Evolutionary conservation across 148 eudicot species (phyloP).

Genomic region (Camellia granthamiana): DNA sequence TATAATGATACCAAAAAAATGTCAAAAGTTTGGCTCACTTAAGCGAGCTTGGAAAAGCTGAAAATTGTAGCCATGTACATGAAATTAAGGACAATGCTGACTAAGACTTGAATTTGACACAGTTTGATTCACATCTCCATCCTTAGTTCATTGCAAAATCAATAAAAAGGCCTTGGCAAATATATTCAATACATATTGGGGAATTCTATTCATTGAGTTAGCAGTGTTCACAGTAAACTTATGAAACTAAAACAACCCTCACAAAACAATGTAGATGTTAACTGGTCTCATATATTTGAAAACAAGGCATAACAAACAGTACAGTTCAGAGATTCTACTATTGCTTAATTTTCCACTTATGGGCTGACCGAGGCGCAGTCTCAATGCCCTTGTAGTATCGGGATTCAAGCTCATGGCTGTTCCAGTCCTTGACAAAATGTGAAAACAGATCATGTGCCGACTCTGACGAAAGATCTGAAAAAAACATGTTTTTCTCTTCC

Average conservation of each 20-base stretch:
- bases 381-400: constrained; percentile 80
- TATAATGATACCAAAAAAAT: too few species aligned
- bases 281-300: not conserved
- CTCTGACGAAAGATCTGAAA: constrained; percentile 85
- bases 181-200: too few species aligned
- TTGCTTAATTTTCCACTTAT: constrained; percentile 70
- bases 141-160: too few species aligned
- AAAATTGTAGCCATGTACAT: too few species aligned
- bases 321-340: constrained; percentile 11
- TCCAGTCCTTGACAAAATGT: constrained; percentile 70
- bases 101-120: too few species aligned
- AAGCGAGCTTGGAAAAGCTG: too few species aligned
- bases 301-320: not conserved
- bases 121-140: too few species aligned
- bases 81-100: too few species aligned
- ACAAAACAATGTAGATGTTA: not conserved
- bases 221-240: too few species aligned
- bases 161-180: too few species aligned
- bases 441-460: constrained; percentile 64
- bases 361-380: constrained; percentile 73
- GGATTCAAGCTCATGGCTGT: constrained; percentile 50
- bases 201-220: too few species aligned
- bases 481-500: constrained; percentile 66
- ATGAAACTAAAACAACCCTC: not conserved
- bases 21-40: too few species aligned